These are phyloP conservation scores for Porogramme epimiltina DNA, from an alignment of 1,284 basidiomycete genomes.

Conservation along the genomic window DNA sequence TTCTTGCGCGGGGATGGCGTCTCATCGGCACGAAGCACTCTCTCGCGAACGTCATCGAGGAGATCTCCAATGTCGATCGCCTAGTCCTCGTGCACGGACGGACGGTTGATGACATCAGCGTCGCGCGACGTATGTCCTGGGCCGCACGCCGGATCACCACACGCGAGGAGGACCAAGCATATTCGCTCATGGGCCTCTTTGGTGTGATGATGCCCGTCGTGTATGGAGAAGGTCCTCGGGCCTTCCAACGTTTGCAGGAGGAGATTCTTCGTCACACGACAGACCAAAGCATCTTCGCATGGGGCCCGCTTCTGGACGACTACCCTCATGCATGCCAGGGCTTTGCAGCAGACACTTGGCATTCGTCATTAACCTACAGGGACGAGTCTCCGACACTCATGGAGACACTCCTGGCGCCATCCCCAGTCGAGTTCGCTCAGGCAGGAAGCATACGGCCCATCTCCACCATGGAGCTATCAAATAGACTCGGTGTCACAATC, in stretches of 20 bases:
- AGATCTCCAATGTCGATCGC: background rate
- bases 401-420: constrained; percentile 1
- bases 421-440: background rate
- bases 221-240: constrained; percentile 6
- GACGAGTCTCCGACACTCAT: background rate
- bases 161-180: constrained; percentile 7
- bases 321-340: background rate
- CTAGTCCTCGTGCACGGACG: background rate
- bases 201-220: constrained; percentile 4
- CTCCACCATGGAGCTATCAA: background rate
- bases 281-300: constrained; percentile 12
- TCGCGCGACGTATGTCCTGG: constrained; percentile 9
- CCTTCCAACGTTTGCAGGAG: constrained; percentile 8
- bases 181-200: constrained; percentile 11
- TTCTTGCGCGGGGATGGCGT: constrained; percentile 2
- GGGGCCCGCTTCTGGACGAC: constrained; percentile 6
- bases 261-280: constrained; percentile 2
- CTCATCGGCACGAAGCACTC: constrained; percentile 6
- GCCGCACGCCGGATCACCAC: background rate
- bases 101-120: background rate
- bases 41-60: background rate
- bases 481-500: background rate
- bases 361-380: background rate
- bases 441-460: constrained; percentile 1
- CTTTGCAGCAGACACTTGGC: background rate